Base-by-base conservation (phyloP, 805 yeast genomes). In the Yamadazyma sp. region DNA sequence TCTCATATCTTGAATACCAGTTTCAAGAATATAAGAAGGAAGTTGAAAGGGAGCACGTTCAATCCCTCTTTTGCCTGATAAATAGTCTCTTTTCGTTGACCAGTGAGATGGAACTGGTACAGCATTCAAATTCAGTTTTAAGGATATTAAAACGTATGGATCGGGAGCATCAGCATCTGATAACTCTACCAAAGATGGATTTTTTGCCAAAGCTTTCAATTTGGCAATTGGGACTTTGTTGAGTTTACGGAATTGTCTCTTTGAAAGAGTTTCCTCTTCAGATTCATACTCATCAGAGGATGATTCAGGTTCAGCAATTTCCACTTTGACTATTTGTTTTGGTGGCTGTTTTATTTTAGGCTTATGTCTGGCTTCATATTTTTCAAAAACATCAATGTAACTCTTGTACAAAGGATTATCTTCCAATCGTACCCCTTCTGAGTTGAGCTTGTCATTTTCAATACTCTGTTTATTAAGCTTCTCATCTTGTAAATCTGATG, bases 1-100 rank as follows among this genome's bases (percentile, higher is more conserved):
- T 54, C 97, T 74, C 95, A 91, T 84, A 36, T 85, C 88, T 43
- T 78, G 74, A 18, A 91, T 88, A 2, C 96, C 96, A 0, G 97
- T 89, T 34, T 78, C 86, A 25, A 65, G 69, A 25, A 93, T 86
- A 47, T 76, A 84, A 27, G 76, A 69, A 0, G 98, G 98, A 14
- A 91, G 65, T 50, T 77, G 76, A 52, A 85, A 91, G 0, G 87
- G 86, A 7, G 72, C 70, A 47, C 78, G 78, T 36, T 80, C 88
- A 15, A 78, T 43, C 1, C 89, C 82, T 33, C 83, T 69, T 42
- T 78, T 74, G 1, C 80, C 69, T 1, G 87, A 64, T 3, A 88
- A 59, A 47, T 80, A 88, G 24, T 85, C 96, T 34, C 83, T 65
- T 50, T 86, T 87, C 11, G 73, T 61, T 35, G 76, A 77, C 98